These are phyloP conservation scores for Aspergillus pseudoterreus DNA, from an alignment of 2,329 filamentous ascomycete genomes.

Conservation along the genomic window DNA sequence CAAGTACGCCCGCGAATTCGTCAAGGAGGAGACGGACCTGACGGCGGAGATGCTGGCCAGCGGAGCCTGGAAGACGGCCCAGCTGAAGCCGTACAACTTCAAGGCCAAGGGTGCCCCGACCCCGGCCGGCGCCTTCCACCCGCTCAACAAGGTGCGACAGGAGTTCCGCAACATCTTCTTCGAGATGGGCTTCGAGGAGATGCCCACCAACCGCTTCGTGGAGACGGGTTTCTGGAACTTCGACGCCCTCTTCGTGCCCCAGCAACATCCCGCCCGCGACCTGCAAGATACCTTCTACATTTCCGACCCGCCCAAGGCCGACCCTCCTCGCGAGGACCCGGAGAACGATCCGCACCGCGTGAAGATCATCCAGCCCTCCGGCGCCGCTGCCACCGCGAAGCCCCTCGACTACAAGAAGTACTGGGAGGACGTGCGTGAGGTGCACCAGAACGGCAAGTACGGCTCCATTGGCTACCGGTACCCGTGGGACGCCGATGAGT, in stretches of 20 bases:
- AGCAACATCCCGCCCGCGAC: constrained; percentile 96
- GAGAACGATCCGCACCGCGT: constrained; percentile 34
- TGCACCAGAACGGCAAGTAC: constrained; percentile 88
- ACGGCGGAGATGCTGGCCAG: constrained; percentile 85
- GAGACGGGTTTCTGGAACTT: constrained; percentile 99
- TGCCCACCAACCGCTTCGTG: constrained; percentile 90
- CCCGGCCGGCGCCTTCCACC: constrained; percentile 49
- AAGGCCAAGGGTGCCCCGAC: constrained; percentile 60
- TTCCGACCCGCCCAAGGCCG: constrained; percentile 76
- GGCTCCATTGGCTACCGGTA: constrained; percentile 96
- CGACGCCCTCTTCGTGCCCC: constrained; percentile 91
- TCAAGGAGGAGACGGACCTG: constrained; percentile 91
- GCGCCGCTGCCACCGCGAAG: constrained; percentile 46
- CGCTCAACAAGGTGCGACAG: constrained; percentile 85
- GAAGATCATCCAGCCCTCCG: constrained; percentile 39
- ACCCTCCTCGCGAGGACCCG: constrained; percentile 60
- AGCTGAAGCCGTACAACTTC: constrained; percentile 83
- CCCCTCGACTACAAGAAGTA: constrained; percentile 73
- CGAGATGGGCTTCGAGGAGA: constrained; percentile 97
- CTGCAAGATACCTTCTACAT: constrained; percentile 99
- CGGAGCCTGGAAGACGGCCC: constrained; percentile 87
- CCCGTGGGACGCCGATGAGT: constrained; percentile 85
- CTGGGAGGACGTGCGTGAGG: constrained; percentile 80
- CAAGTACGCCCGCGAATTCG: constrained; percentile 84
- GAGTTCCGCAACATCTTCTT: constrained; percentile 99